Evolutionary conservation across 371 early-diverging fungal species (phyloP), one percentile per base, ranked within the genome.

Genomic region (Blyttiomyces sp.): DNA sequence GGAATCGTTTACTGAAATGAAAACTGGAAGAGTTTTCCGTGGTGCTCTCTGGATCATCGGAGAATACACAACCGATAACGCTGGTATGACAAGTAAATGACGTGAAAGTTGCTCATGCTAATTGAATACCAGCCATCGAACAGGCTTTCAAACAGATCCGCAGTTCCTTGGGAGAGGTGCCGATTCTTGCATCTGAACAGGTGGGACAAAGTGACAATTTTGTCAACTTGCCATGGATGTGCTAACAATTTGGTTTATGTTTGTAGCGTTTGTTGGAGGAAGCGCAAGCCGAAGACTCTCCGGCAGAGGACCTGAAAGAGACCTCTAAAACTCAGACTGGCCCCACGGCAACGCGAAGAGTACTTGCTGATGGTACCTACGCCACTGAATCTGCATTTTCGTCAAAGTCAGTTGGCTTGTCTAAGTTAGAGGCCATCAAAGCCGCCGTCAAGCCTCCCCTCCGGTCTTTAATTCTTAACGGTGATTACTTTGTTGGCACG

Each of bases 31-130:
- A 71, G 97, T 97, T 5, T 87, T 96, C 73, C 88, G 99, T 58
- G 94, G 95, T 32, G 96, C 94, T 17, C 85, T 99, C 54, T 95
- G 96, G 93, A 92, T 98, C 62, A 81, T 99, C 59, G 94, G 95
- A 52, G 96, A 95, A 77, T 95, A 94, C 70, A 87, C 91, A 50
- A 71, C 84, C 61, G 84, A 82, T 44, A 33, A 33, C 53, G 27
- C 39, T 31, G 51, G 54, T 26, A 13, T 3, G 35, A 32, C 2
- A 4, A 13, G 39, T 11, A 39, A 11, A 13, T 39, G 13, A 39
- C 39, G 11, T 11, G n/a, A n/a, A 13, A n/a, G n/a, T 39, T 11
- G 54, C 45, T n/a, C 39, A 24, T 34, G 23, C 19, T 33, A 7
- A 17, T 30, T 16, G 34, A 32, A 46, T 39, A 19, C 59, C 61